These are phyloP conservation scores for Zalaria sp. DNA, from an alignment of 2,329 filamentous ascomycete genomes.

Conservation along the genomic window DNA sequence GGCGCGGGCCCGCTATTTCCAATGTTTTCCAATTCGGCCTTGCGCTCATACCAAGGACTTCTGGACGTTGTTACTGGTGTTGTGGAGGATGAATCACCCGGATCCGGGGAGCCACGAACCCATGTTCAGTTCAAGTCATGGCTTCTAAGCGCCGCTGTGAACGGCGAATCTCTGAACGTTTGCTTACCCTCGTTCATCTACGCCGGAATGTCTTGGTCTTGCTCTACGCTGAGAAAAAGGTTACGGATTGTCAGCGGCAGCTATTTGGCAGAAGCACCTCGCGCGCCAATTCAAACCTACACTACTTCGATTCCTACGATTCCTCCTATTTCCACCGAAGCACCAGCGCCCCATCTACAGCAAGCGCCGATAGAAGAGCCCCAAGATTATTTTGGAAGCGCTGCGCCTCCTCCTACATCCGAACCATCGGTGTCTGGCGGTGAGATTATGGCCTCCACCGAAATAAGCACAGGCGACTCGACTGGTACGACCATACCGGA, in stretches of 20 bases:
- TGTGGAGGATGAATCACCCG: constrained; percentile 22
- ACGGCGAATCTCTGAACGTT: constrained; percentile 39
- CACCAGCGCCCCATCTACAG: not conserved
- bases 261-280: constrained; percentile 14
- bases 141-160: constrained; percentile 43
- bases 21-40: constrained; percentile 53
- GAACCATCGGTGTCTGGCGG: not conserved
- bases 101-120: constrained; percentile 27
- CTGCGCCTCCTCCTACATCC: constrained; percentile 7
- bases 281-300: not conserved
- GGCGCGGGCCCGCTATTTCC: constrained; percentile 42
- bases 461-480: constrained; percentile 1
- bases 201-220: constrained; percentile 55
- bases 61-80: constrained; percentile 43
- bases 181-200: constrained; percentile 44
- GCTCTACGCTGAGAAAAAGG: constrained; percentile 52
- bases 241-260: constrained; percentile 53
- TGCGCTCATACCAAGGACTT: constrained; percentile 43
- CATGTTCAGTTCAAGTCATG: constrained; percentile 56
- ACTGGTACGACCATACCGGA: not conserved
- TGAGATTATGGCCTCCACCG: constrained; percentile 4
- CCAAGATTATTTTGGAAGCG: constrained; percentile 28
- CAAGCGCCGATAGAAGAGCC: constrained; percentile 12
- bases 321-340: too few relatives aligned
- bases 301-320: too few relatives aligned